These are phyloP conservation scores for Fusarium longipes DNA, from an alignment of 2,329 filamentous ascomycete species.

Conservation along the genomic window DNA sequence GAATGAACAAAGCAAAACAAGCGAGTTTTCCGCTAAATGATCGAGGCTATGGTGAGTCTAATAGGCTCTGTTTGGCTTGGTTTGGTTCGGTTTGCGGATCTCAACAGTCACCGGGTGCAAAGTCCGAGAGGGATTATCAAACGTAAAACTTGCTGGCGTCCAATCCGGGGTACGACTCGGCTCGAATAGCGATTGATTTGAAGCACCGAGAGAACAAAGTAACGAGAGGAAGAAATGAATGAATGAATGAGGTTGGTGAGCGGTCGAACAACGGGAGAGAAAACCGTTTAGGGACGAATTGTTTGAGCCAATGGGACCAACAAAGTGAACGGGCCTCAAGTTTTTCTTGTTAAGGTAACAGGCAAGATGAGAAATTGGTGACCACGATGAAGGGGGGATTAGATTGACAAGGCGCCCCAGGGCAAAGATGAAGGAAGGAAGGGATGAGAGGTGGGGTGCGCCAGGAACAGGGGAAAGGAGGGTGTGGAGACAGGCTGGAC, in stretches of 20 bases:
- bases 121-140: constrained; percentile 20
- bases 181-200: neutral
- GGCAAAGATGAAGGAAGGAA: constrained; percentile 28
- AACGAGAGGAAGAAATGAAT: constrained; percentile 27
- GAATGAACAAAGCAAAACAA: constrained; percentile 39
- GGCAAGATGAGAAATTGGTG: constrained; percentile 46
- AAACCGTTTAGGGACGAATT: constrained; percentile 29
- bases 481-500: constrained; percentile 28
- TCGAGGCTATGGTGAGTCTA: constrained; percentile 28
- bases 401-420: constrained; percentile 39
- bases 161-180: constrained; percentile 32
- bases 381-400: constrained; percentile 46
- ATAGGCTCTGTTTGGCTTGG: constrained; percentile 24
- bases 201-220: constrained; percentile 18
- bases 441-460: constrained; percentile 40
- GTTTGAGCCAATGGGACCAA: constrained; percentile 30
- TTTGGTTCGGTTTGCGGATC: constrained; percentile 33
- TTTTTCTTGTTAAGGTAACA: constrained; percentile 26
- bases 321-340: constrained; percentile 18
- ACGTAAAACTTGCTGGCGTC: constrained; percentile 28
- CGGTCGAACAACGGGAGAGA: constrained; percentile 27
- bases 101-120: constrained; percentile 29
- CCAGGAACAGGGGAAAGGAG: constrained; percentile 24
- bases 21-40: constrained; percentile 27
- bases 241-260: constrained; percentile 33